phyloP scores from a whole-genome alignment of 805 yeast genomes.

The Saturnispora besseyi region DNA sequence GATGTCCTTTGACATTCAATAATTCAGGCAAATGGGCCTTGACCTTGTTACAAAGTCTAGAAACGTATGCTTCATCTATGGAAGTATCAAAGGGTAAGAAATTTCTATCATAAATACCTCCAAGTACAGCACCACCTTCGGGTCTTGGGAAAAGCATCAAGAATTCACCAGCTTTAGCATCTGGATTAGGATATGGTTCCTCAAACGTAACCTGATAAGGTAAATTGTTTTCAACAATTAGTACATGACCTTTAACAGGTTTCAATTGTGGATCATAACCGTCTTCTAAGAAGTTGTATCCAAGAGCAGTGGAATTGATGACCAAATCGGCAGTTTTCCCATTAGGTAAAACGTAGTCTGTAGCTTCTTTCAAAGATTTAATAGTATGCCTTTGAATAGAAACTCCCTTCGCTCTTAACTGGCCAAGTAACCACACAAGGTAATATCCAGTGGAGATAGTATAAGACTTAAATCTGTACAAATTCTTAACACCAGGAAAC shows the following conservation, averaged over 20 bases:
- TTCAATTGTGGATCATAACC: constrained; percentile 37
- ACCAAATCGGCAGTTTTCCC: constrained; percentile 33
- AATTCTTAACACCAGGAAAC: constrained; percentile 30
- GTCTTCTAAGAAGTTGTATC: constrained; percentile 38
- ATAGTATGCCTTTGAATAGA: constrained; percentile 34
- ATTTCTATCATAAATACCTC: constrained; percentile 35
- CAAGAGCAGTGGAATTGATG: constrained; percentile 49
- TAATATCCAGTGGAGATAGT: constrained; percentile 54
- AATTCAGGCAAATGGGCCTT: constrained; percentile 45
- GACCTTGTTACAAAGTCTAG: constrained; percentile 36
- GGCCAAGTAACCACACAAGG: constrained; percentile 40
- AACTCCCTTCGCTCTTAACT: constrained; percentile 39
- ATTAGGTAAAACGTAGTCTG: constrained; percentile 21
- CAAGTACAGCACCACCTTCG: constrained; percentile 60
- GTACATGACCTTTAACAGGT: constrained; percentile 54
- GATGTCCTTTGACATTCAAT: constrained; percentile 8
- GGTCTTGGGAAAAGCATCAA: constrained; percentile 56
- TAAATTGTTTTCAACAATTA: constrained; percentile 40
- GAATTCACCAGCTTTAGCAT: constrained; percentile 33
- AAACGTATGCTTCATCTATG: constrained; percentile 42
- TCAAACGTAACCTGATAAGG: constrained; percentile 31
- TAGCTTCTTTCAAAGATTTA: constrained; percentile 38
- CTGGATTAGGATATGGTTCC: constrained; percentile 22
- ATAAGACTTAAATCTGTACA: constrained; percentile 39
- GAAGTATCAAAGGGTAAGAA: constrained; percentile 19